Evolutionary conservation across 2,329 filamentous ascomycete species (phyloP).

Genomic region (Sclerotiophoma versabilis): DNA sequence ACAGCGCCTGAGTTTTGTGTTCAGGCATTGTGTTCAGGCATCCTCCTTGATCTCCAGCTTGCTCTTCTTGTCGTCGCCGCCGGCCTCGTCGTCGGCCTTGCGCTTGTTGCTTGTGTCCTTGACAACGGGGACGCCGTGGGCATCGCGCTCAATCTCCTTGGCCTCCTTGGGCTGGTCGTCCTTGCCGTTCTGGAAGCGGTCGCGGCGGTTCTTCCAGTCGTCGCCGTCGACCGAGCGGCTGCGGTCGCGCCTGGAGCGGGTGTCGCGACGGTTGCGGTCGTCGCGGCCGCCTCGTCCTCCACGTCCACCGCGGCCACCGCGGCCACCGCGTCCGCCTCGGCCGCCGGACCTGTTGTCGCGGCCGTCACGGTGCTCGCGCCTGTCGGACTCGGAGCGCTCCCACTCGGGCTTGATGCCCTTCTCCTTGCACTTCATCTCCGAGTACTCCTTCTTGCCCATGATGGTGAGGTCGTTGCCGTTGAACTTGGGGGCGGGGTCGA

Average conservation of each 20-base stretch:
- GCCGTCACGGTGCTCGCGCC: conserved; percentile 26
- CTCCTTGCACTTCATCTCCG: conserved; percentile 58
- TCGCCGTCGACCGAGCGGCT: conserved; percentile 32
- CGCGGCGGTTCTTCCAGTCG: conserved; percentile 41
- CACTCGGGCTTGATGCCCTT: conserved; percentile 55
- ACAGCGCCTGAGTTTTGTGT: no score
- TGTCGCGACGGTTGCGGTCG: conserved; percentile 28
- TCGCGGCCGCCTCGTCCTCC: conserved; percentile 29
- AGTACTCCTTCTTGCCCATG: conserved; percentile 89
- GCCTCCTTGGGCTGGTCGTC: conserved; percentile 28
- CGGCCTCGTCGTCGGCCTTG: conserved; percentile 37
- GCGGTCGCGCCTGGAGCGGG: conserved; percentile 35
- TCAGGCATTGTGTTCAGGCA: conserved; percentile 23
- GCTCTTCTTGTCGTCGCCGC: conserved; percentile 38
- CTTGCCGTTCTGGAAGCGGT: conserved; percentile 46
- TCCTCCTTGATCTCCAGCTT: conserved; percentile 48
- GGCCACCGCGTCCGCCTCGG: conserved; percentile 38
- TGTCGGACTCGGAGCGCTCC: conserved; percentile 43
- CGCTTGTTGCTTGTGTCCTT: conserved; percentile 44
- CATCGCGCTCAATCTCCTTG: conserved; percentile 34
- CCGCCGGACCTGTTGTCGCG: conserved; percentile 40
- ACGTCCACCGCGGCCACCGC: conserved; percentile 38
- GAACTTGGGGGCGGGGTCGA: conserved; percentile 84
- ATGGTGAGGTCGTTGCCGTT: conserved; percentile 80
- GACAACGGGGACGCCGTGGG: conserved; percentile 37